A percentile compares a stretch with the other conserved stretches of the same genome.
These are phyloP conservation scores for Celoporthe dispersa DNA, from an alignment of 2,329 filamentous ascomycete species.

Conservation along the genomic window DNA sequence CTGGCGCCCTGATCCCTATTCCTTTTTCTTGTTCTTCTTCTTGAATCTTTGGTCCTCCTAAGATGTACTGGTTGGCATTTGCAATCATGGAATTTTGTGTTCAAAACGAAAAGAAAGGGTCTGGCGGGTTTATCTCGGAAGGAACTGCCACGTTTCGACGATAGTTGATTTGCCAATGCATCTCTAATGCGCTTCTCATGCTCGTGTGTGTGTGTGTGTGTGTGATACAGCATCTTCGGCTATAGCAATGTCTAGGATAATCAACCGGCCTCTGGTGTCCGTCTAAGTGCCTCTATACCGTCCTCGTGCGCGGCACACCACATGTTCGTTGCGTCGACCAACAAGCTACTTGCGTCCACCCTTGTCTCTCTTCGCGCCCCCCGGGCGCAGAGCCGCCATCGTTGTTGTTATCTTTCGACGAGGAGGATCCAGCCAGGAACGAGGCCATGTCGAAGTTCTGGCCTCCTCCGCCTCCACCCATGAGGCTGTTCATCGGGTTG, in stretches of 20 bases:
- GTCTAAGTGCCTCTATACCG: background rate
- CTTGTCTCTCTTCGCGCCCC: slow-evolving; percentile 15
- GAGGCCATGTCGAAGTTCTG: slow-evolving; percentile 64
- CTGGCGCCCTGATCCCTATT: slow-evolving; percentile 17
- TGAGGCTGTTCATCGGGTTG: slow-evolving; percentile 65
- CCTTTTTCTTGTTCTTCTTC: slow-evolving; percentile 12
- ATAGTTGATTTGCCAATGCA: background rate
- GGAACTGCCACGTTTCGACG: background rate
- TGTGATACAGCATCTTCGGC: background rate
- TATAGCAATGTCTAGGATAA: background rate
- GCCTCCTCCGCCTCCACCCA: slow-evolving; percentile 43
- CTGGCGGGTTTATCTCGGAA: background rate
- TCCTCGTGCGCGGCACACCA: background rate
- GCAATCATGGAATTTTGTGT: too few relatives aligned
- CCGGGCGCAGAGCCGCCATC: slow-evolving; percentile 12
- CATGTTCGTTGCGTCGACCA: background rate
- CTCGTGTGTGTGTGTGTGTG: too few relatives aligned
- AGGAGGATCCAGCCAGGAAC: slow-evolving; percentile 63
- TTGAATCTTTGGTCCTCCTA: too few relatives aligned
- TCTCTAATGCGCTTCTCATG: background rate
- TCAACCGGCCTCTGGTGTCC: background rate
- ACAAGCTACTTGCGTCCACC: slow-evolving; percentile 12
- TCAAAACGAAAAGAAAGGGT: background rate
- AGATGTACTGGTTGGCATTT: background rate
- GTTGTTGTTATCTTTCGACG: slow-evolving; percentile 43